These are phyloP conservation scores for Geosiphon pyriformis DNA, from an alignment of 192 early-diverging fungal genomes.

Conservation along the genomic window DNA sequence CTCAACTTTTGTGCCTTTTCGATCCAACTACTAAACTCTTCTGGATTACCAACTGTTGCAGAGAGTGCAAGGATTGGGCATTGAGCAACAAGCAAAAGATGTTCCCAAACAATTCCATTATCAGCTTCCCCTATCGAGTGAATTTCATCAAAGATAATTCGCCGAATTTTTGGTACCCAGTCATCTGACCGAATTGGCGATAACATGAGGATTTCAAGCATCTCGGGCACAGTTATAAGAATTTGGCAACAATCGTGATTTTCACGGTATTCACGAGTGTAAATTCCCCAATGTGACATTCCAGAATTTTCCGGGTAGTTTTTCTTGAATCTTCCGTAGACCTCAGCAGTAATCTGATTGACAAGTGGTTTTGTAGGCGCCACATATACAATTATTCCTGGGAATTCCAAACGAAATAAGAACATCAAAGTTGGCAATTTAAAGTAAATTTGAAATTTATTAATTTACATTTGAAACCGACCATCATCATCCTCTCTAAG, in stretches of 20 bases:
- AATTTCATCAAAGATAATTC: conserved; percentile 48
- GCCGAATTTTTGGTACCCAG: conserved; percentile 29
- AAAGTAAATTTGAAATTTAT: conserved; percentile 2
- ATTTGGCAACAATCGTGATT: conserved; percentile 32
- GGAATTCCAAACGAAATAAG: not conserved
- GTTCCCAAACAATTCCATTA: conserved; percentile 38
- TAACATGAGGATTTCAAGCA: conserved; percentile 33
- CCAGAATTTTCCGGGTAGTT: conserved; percentile 26
- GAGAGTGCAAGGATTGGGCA: conserved; percentile 41
- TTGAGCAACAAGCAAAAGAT: conserved; percentile 30
- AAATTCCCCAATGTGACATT: conserved; percentile 30
- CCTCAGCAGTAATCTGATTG: conserved; percentile 42
- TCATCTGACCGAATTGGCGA: conserved; percentile 14
- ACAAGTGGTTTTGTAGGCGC: conserved; percentile 45
- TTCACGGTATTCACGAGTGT: conserved; percentile 34
- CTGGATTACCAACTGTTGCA: conserved; percentile 38
- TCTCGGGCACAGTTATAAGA: conserved; percentile 38
- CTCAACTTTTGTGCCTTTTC: conserved; percentile 12
- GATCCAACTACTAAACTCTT: conserved; percentile 30
- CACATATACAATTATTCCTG: conserved; percentile 34
- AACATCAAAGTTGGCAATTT: not conserved
- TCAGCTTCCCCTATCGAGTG: conserved; percentile 32
- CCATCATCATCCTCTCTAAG: conserved; percentile 34
- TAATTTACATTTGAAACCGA: conserved; percentile 5
- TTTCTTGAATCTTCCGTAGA: conserved; percentile 40